Evolutionary conservation across 352 stramenopile species (phyloP), one percentile per base, ranked within the genome.

Genomic region (Phytophthora gonapodyides): DNA sequence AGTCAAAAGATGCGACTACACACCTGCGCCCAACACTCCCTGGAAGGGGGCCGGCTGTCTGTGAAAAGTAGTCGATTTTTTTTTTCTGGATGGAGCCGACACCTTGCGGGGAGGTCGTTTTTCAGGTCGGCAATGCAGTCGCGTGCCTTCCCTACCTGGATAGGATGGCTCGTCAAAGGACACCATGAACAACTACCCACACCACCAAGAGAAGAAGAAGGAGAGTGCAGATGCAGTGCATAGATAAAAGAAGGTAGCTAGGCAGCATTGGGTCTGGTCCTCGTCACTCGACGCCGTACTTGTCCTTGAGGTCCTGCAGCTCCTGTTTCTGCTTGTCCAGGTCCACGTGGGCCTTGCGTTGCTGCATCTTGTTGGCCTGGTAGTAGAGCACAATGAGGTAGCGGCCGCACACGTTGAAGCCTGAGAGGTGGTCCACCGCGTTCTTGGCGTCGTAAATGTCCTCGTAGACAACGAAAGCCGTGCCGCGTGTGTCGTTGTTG

Each of bases 301-400:
- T 91, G 31, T 88, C 65, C 62, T 96, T 96, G 37, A 97, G 70
- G 44, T 94, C 74, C 27, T 89, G 69, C n/a, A 94, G 53, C 44
- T 94, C 85, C 57, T 93, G 71, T 46, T 88, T 84, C 62, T 91
- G 80, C 61, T 91, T 89, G 43, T 82, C 76, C 12, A 91, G 46
- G 31, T 89, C 78, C 15, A 64, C 63, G 24, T 44, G 42, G n/a
- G 54, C 57, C 37, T 69, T 67, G 19, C 75, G 73, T 27, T 79
- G 82, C 63, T 90, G 82, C 78, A 92, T 88, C 52, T 84, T 82
- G 61, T 90, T 96, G 15, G 92, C 87, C 76, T 99, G 96, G 75
- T 99, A 99, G 82, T 99, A 99, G 52, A 99, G 89, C 31, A 99
- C 97, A 47, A 99, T 97, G 37, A 99, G 80, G 73, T 99, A 99